Conservation (phyloP, 23 red algal species). For the Agarophyton chilense region DNA sequence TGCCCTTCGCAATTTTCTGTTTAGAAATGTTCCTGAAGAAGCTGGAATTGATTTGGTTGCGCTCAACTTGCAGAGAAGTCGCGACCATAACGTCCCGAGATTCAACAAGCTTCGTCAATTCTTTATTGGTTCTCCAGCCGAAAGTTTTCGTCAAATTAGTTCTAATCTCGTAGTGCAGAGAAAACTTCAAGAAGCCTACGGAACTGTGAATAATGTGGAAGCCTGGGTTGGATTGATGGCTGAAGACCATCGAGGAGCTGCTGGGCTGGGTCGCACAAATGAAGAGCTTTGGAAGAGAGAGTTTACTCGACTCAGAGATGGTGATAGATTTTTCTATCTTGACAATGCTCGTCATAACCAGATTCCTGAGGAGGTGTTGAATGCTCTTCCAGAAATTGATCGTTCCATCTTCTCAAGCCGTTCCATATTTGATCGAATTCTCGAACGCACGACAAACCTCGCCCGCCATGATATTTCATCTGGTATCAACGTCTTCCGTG, state of each 20-base stretch:
- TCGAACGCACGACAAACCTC: background rate
- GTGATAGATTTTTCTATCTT: conserved; percentile 75
- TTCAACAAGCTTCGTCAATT: conserved; percentile 60
- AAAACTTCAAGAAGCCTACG: conserved; percentile 24
- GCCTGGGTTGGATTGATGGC: conserved; percentile 52
- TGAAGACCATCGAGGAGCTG: conserved; percentile 30
- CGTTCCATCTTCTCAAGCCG: conserved; percentile 2
- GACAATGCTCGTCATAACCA: conserved; percentile 36
- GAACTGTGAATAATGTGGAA: conserved; percentile 31
- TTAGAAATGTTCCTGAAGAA: conserved; percentile 44
- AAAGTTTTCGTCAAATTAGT: conserved; percentile 41
- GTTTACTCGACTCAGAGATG: conserved; percentile 53
- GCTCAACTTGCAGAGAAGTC: conserved; percentile 60
- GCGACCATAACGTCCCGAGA: conserved; percentile 51
- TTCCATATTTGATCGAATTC: background rate
- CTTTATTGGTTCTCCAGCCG: background rate
- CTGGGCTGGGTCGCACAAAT: conserved; percentile 19
- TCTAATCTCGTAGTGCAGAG: background rate
- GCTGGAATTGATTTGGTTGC: conserved; percentile 61
- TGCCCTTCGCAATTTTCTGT: conserved; percentile 62
- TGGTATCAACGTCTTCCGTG: background rate
- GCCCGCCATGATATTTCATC: background rate
- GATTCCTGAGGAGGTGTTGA: conserved; percentile 4
- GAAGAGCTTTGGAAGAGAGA: conserved; percentile 14
- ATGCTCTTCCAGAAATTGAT: conserved; percentile 27